These are phyloP conservation scores for Paraphaeosphaeria sporulosa DNA, from an alignment of 2,329 filamentous ascomycete genomes.

Conservation along the genomic window DNA sequence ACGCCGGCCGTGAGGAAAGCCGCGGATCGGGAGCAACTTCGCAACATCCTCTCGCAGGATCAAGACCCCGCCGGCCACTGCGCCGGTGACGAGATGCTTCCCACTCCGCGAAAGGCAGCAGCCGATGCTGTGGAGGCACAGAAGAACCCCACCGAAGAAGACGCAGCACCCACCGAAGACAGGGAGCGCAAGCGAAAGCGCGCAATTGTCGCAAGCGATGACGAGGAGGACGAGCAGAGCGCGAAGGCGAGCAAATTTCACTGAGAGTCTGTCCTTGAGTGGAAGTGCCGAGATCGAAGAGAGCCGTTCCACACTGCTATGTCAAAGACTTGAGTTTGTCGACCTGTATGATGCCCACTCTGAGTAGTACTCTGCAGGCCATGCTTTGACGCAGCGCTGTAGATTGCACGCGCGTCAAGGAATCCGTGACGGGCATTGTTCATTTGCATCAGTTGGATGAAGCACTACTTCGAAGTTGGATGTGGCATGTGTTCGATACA, in stretches of 20 bases:
- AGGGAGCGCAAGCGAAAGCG: slow-evolving; percentile 1
- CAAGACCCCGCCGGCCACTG: neutral
- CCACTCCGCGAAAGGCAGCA: neutral
- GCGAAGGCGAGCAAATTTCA: neutral
- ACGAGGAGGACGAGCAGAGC: neutral
- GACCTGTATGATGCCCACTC: too few relatives aligned
- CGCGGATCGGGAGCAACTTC: neutral
- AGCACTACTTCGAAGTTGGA: too few relatives aligned
- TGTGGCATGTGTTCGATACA: too few relatives aligned
- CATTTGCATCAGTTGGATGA: too few relatives aligned
- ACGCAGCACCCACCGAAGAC: neutral
- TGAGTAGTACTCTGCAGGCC: too few relatives aligned
- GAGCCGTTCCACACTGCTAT: neutral
- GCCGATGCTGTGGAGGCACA: neutral
- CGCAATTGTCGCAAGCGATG: neutral
- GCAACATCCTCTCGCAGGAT: neutral
- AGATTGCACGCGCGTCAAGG: too few relatives aligned
- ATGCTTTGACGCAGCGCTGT: too few relatives aligned
- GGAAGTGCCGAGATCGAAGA: neutral
- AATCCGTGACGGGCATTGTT: too few relatives aligned
- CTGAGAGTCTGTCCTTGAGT: neutral
- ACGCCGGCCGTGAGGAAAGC: neutral
- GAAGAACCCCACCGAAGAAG: neutral
- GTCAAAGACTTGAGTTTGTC: too few relatives aligned
- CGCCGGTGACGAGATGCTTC: neutral